Conservation (phyloP, 371 early-diverging fungal genomes). For the Saksenaea oblongispora region DNA sequence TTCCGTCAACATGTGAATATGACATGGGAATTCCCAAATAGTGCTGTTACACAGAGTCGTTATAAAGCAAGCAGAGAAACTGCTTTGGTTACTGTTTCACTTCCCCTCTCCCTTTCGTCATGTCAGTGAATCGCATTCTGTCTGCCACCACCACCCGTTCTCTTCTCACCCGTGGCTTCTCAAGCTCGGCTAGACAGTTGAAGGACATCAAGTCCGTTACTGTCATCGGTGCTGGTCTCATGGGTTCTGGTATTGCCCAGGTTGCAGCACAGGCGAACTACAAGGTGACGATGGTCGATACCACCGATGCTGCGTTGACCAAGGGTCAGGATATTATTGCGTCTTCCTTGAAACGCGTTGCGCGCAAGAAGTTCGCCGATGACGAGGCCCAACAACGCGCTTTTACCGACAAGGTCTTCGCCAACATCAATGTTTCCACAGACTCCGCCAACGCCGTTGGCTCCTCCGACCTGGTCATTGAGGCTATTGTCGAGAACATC, state of each 20-base stretch:
- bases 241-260: constrained; percentile 97
- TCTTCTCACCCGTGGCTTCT: constrained; percentile 18
- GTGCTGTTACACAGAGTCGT: not conserved
- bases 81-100: not conserved
- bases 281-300: constrained; percentile 89
- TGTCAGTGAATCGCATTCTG: constrained; percentile 1
- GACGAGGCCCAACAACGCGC: constrained; percentile 60
- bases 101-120: not conserved
- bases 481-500: constrained; percentile 96
- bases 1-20: not conserved
- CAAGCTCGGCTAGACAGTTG: constrained; percentile 24
- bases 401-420: constrained; percentile 67
- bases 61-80: not conserved
- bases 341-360: constrained; percentile 80
- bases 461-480: constrained; percentile 78
- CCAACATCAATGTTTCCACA: constrained; percentile 67
- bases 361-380: constrained; percentile 86
- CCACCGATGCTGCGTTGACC: constrained; percentile 67
- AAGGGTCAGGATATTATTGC: constrained; percentile 83
- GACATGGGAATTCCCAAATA: not conserved
- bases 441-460: constrained; percentile 58
- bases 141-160: constrained; percentile 6
- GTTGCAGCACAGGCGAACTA: constrained; percentile 84
- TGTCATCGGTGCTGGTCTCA: constrained; percentile 84
- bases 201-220: constrained; percentile 62